Evolutionary conservation across 495 filamentous ascomycete genomes (phyloP).

Genomic region (Corynascus novoguineensis): DNA sequence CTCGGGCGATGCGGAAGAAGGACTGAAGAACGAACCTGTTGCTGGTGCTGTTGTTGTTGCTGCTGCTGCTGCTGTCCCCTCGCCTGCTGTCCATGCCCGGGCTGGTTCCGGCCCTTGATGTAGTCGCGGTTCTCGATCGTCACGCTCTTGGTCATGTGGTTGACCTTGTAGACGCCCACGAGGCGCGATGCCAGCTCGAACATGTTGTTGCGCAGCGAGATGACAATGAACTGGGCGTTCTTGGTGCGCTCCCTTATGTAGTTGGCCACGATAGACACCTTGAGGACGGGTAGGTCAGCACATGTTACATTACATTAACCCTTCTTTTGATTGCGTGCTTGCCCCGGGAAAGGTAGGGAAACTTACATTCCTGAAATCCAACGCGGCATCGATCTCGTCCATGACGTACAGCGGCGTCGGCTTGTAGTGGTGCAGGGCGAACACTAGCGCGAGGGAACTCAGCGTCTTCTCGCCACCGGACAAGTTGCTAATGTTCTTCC

Average conservation of each 20-base stretch:
- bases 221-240: conserved; percentile 98
- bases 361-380: conserved; percentile 95
- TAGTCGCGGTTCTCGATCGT: conserved; percentile 93
- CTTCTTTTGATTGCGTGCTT: neutral
- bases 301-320: too few species aligned
- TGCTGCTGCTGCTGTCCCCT: conserved; percentile 7
- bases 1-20: conserved; percentile 9
- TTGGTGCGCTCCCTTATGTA: conserved; percentile 99
- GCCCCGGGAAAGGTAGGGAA: neutral
- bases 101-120: conserved; percentile 6
- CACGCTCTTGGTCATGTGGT: conserved; percentile 98
- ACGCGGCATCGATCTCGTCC: conserved; percentile 97
- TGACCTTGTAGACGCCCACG: conserved; percentile 98
- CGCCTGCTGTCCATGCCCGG: neutral
- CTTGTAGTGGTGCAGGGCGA: conserved; percentile 96
- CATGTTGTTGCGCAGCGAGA: conserved; percentile 98
- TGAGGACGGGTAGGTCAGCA: conserved; percentile 2
- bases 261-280: conserved; percentile 96
- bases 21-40: conserved; percentile 15
- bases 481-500: conserved; percentile 97
- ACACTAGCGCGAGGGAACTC: conserved; percentile 87
- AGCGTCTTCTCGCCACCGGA: conserved; percentile 96
- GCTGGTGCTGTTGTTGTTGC: conserved; percentile 5
- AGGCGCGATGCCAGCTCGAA: conserved; percentile 92
- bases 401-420: conserved; percentile 97